Base-by-base conservation (phyloP, 169 alveolate species). In the Plasmodium cynomolgi region DNA sequence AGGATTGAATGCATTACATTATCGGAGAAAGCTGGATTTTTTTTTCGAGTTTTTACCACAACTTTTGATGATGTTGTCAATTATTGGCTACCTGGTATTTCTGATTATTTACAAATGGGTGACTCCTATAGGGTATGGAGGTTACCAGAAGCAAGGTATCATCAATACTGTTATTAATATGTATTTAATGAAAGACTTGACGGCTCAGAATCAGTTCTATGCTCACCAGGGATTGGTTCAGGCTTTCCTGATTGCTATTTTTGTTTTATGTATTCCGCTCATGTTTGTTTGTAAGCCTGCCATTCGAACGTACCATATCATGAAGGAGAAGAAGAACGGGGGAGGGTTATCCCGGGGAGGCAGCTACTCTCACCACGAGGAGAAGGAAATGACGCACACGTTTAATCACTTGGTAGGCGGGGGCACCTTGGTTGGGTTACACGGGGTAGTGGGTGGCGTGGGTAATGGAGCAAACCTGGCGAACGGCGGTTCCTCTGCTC, bases 1-100 rank as follows among this genome's bases (percentile, higher is more conserved):
- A 97, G 99, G 99, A 26, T 94, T 96, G 71, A 99, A 99, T 83
- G 98, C 99, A 15, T 80, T 98, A 20, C 97, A 98, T 92, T 98
- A 98, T 96, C 93, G 97, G 84, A 97, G 96, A 37, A 95, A 94
- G 74, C 81, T 99, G 77, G 99, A 98, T 95, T 99, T 99, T 85
- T 84, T 98, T 81, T 99, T 98, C 86, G 99, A 99, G 94, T 99
- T 99, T 95, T 85, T 99, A 39, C 99, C 99, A 37, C 99, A 99
- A 96, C 84, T 99, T 33, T 95, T 99, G 15, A 97, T 99, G 96
- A 96, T 99, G 98, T 83, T 97, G 33, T 92, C 98, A 62, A 96
- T 99, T 29, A 98, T 99, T 84, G 99, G 99, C 1, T 99, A 99
- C 96, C 98, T 99, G 98, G 98, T 97, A 84, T 95, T 98, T 86